These are phyloP conservation scores for Penicillium sp. DNA, from an alignment of 2,329 filamentous ascomycete species.

Conservation along the genomic window DNA sequence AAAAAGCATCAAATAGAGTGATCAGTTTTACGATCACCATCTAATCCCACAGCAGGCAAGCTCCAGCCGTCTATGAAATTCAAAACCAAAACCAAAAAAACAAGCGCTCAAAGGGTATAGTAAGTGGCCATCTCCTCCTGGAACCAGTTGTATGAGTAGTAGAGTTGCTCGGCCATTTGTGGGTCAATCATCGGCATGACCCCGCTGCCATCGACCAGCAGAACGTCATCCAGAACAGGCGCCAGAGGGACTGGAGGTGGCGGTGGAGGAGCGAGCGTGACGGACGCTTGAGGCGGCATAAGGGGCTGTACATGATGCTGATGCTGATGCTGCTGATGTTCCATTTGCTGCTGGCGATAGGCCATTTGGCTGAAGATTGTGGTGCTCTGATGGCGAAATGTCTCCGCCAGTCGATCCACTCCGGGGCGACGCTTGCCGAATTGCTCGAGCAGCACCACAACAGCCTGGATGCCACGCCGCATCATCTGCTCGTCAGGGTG, in stretches of 20 bases:
- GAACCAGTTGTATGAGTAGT: slow-evolving; percentile 43
- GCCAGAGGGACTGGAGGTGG: slow-evolving; percentile 32
- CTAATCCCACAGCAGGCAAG: background rate
- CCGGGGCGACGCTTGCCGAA: slow-evolving; percentile 42
- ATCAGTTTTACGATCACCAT: background rate
- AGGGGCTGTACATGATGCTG: slow-evolving; percentile 19
- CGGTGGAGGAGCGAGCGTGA: slow-evolving; percentile 22
- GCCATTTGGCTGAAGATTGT: slow-evolving; percentile 41
- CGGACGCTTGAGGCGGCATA: slow-evolving; percentile 19
- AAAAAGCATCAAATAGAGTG: background rate
- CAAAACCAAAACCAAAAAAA: too few relatives aligned
- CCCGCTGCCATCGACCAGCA: slow-evolving; percentile 35
- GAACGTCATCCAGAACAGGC: slow-evolving; percentile 37
- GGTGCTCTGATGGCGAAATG: slow-evolving; percentile 42
- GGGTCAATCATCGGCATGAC: slow-evolving; percentile 37
- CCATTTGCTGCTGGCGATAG: slow-evolving; percentile 38
- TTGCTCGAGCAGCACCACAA: slow-evolving; percentile 39
- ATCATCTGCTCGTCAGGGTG: slow-evolving; percentile 39
- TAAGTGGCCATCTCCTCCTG: slow-evolving; percentile 43
- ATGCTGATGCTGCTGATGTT: slow-evolving; percentile 31
- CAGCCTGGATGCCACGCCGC: slow-evolving; percentile 40
- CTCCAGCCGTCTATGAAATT: background rate
- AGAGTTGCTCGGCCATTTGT: slow-evolving; percentile 40
- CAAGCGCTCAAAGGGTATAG: slow-evolving; percentile 37
- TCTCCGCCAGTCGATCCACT: slow-evolving; percentile 39